These are phyloP conservation scores for Aspergillus latus DNA, from an alignment of 2,329 filamentous ascomycete species.

Conservation along the genomic window DNA sequence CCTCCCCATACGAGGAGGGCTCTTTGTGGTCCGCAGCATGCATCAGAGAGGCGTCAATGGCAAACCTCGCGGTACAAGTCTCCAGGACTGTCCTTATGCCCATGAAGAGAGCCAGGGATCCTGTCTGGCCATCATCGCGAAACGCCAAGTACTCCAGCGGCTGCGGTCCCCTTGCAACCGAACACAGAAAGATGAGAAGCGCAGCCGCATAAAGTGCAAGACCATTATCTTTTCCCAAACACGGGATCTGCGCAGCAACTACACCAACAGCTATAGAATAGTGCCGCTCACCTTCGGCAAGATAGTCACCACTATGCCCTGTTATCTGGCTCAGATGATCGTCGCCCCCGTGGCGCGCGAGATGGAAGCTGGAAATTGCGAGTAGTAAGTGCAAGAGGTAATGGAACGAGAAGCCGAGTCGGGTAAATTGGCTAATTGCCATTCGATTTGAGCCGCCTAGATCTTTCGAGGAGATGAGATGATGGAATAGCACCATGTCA, in stretches of 20 bases:
- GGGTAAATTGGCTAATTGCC: conserved; percentile 7
- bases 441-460: neutral
- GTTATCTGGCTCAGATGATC: neutral
- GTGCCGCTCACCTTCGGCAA: conserved; percentile 15
- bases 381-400: conserved; percentile 18
- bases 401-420: conserved; percentile 13
- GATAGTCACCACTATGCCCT: neutral
- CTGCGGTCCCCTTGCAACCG: conserved; percentile 12
- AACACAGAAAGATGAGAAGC: conserved; percentile 15
- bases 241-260: conserved; percentile 2
- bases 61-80: neutral
- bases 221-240: neutral
- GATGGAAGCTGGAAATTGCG: conserved; percentile 17
- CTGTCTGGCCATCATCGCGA: conserved; percentile 6
- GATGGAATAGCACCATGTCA: conserved; percentile 20
- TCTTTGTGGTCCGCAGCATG: neutral
- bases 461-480: conserved; percentile 15
- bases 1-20: too few species aligned
- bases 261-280: conserved; percentile 11
- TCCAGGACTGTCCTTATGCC: conserved; percentile 18
- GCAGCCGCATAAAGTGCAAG: conserved; percentile 12
- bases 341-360: neutral
- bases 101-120: conserved; percentile 14
- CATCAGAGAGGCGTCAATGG: neutral
- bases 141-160: conserved; percentile 19